Evolutionary conservation across 1,284 basidiomycete species (phyloP), one percentile per base, ranked within the genome.

Genomic region (Melampsora larici-populina): DNA sequence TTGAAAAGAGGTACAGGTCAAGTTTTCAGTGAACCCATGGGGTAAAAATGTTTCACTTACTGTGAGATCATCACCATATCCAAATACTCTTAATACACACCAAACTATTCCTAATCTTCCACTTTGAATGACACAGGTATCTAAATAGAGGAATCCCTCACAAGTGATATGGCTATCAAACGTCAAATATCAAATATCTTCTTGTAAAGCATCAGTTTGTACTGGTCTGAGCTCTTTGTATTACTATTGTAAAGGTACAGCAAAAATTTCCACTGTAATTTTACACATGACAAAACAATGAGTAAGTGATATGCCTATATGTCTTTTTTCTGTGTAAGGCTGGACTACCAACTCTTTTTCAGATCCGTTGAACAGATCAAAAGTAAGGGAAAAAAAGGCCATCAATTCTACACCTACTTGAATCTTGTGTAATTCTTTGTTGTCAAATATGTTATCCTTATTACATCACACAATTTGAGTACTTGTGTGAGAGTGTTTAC

Each of bases 101-200:
- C 96, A 99, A 0, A 96, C 98, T 36, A 96, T 99, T 84, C 99
- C 96, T 80, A 97, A 88, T 63, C 97, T 88, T 17, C 96, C 97
- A 72, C 92, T 90, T 85, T 97, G 96, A 79, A 99, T 97, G 85
- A 99, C 99, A 81, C 91, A 92, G 4, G 95, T 97, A 84, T 98
- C 94, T 15, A 99, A 89, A 82, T 94, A 96, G 64, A 98, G 85
- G 85, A 98, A 98, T 1, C 96, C 96, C 13, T 90, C 88, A 84
- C 97, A 92, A 1, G 95, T 98, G 78, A 99, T 87, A n/a, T 92
- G 91, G 80, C 85, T 84, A 21, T 83, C 81, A n/a, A 81, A 82
- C 15, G 86, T 84, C 8, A 83, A 81, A 21, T 81, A 81, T 8
- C 84, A 81, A 74, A 85, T 89, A 80, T 92, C 89, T 81, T 90